Base-by-base conservation (phyloP, 352 stramenopile species). In the Globisporangium paddicum region DNA sequence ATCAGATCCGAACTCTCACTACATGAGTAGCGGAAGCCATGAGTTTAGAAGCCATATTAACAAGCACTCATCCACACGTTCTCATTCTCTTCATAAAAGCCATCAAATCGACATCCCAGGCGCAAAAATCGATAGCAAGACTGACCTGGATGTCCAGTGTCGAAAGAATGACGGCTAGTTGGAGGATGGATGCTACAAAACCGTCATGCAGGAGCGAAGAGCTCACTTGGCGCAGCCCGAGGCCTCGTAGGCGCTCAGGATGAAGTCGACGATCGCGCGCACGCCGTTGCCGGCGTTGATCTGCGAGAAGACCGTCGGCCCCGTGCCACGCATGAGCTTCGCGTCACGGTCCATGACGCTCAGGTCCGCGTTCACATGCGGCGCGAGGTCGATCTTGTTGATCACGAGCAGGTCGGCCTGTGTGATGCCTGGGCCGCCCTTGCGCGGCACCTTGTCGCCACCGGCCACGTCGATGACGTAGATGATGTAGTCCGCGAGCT, bases 391-490 rank as follows among this genome's bases (percentile, higher is more conserved):
- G 69, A 97, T 99, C 78, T 99, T 99, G 79, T 99, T 99, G 62
- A 99, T 96, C 14, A 99, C 82, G 5, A 99, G 78, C 53, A 99
- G 71, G 69, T 99, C 96, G 13, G 86, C 95, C 71, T 99, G 96
- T 2, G 96, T 99, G 67, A 99, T 98, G 26, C 96, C 96, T 1
- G 96, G 97, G 40, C 97, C 97, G 54, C 97, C 97, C 72, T 99
- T 99, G 58, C 97, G 88, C 25, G 97, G 97, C 54, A 99, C 89
- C 70, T 99, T 99, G 71, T 99, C 96, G 21, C 97, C 97, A 25
- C 96, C 96, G 18, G 96, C 95, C 28, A 99, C 96, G 73, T 99
- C 97, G 71, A 99, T 99, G 14, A 99, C 97, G 73, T 99, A 99
- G 59, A 99, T 91, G 37, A 98, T 99, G 66, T 96, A 98, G 80